Base-by-base conservation (phyloP, 176 grass and related monocot genomes). In the Guadua angustifolia region DNA sequence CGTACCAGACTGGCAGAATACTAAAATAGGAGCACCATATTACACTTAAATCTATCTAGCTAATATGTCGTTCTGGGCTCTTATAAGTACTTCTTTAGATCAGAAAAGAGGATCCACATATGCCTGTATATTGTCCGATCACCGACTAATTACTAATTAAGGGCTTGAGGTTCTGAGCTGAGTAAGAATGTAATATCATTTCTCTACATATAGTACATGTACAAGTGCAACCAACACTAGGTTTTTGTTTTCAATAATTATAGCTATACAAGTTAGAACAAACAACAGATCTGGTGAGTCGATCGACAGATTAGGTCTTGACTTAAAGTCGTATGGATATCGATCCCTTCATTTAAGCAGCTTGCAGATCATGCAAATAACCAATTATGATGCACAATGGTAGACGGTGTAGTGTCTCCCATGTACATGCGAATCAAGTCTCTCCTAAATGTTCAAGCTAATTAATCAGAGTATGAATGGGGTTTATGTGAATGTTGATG, bases 371-470 rank as follows among this genome's bases (percentile, higher is more conserved):
- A 38, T 55, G 9, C 12, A n/a, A 10, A 53, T 32, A 73, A 18
- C 9, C n/a, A 4, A 3, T 46, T 45, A 46, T 9, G 7, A 14
- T 42, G 35, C 18, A 5, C 52, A 22, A 36, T 36, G 29, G 17
- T 14, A 56, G 32, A 33, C 9, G 5, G 7, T 17, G 7, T 17
- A 65, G 32, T 64, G 17, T 56, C 35, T 45, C 12, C 21, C 60
- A 63, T 60, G 26, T 63, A 16, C 69, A 25, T 25, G 69, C 26
- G 69, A 45, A 46, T 47, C 10, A 40, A 82, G 45, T 17, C 39
- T 58, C 50, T 70, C 49, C 9, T 81, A 9, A 64, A 44, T 57
- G 21, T 81, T 71, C 33, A 40, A 70, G 15, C 22, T 45, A 59
- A 59, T 13, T 45, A 59, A 59, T 7, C 11, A 59, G 47, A 19